Evolutionary conservation across 2,329 filamentous ascomycete species (phyloP), one percentile per base, ranked within the genome.

Genomic region (Xylariales sp.): DNA sequence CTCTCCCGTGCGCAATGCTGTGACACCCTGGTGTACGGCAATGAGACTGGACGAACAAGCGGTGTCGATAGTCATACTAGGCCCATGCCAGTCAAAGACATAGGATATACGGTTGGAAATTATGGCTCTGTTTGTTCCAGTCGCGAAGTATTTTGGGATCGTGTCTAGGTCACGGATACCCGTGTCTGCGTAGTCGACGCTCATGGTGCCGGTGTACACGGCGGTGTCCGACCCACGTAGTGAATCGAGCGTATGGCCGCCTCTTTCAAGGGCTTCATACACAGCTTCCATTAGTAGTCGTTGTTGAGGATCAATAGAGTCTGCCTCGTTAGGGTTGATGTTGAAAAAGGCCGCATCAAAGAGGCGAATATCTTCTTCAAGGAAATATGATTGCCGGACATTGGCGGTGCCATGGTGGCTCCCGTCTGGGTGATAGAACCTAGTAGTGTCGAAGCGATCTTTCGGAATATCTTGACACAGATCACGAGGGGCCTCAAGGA

Each of bases 51-150:
- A 81, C 0, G 81, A 83, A 59, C 83, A 85, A 1, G 82, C 83
- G 0, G 83, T 84, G 45, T 84, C 81, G 16, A 85, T 77, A 0
- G 81, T 82, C 72, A 83, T 78, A 1, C 76, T 79, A 0, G 82
- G 80, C 0, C 83, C 80, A 7, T 75, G 71, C 74, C 77, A 77
- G 69, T 80, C 74, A 69, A 81, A 82, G 50, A 80, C 80, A 43
- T 74, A 70, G 3, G 72, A 71, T 1, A 74, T 61, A 2, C 72
- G 64, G n/a, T 71, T 72, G 1, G 71, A 77, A 3, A 82, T 67
- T 10, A 83, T 81, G 34, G 77, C 78, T 16, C 76, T 69, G 2
- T 78, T 75, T 46, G 74, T 79, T 53, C 76, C 72, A 7, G 72
- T 72, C 2, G 70, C 65, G 16, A 70, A 64, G 43, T 72, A 74